A percentile compares a stretch with the other conserved stretches of the same genome.
phyloP scores from a whole-genome alignment of 176 grass and related monocot genomes.

The Microstegium vimineum region DNA sequence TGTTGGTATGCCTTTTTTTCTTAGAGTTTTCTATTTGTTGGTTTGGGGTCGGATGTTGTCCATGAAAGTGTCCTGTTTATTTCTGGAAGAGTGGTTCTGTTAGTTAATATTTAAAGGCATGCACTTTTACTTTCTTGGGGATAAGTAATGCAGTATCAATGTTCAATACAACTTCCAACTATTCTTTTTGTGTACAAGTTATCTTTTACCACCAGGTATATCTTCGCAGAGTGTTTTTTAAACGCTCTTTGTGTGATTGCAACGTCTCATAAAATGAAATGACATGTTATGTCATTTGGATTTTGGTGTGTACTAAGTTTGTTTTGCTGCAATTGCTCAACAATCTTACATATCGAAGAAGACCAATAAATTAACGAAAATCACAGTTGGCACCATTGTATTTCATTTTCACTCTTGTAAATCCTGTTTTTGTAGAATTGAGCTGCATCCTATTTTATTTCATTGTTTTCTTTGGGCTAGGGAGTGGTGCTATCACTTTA shows the following conservation, averaged over 20 bases:
- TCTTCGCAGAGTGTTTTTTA: background rate
- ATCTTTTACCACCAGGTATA: background rate
- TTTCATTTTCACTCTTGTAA: background rate
- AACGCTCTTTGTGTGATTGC: background rate
- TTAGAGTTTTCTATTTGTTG: background rate
- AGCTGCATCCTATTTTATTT: background rate
- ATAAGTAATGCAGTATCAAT: background rate
- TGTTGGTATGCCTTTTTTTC: conserved; percentile 45
- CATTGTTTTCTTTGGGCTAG: too few relatives aligned
- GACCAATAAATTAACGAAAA: background rate
- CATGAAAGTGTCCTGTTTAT: background rate
- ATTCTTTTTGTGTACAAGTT: background rate
- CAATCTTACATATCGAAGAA: background rate
- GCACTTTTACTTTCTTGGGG: background rate
- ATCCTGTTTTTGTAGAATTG: background rate
- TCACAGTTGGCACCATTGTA: background rate
- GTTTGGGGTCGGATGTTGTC: background rate
- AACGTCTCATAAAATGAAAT: background rate
- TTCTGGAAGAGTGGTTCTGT: background rate
- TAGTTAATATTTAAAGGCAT: background rate
- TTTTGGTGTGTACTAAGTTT: background rate
- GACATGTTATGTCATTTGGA: conserved; percentile 21
- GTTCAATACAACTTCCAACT: background rate
- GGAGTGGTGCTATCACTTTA: too few relatives aligned
- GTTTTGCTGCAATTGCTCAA: background rate